Evolutionary conservation across 2,329 filamentous ascomycete species (phyloP).

Genomic region (Metarhizium brunneum): DNA sequence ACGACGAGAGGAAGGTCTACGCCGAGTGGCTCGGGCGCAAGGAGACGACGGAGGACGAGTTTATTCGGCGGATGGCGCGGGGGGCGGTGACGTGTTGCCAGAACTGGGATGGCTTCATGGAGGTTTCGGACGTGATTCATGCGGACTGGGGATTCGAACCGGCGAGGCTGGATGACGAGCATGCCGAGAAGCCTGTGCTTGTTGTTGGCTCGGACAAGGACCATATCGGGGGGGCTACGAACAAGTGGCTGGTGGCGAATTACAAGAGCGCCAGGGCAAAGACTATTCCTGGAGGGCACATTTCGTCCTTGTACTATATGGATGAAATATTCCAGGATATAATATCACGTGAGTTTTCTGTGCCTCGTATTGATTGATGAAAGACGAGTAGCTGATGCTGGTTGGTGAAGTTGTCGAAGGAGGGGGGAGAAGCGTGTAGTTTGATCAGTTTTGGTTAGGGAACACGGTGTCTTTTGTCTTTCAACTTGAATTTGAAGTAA

Average conservation of each 20-base stretch:
- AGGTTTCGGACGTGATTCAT: slow-evolving; percentile 14
- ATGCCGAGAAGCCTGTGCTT: slow-evolving; percentile 10
- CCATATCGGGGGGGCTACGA: slow-evolving; percentile 11
- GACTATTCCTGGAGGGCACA: slow-evolving; percentile 12
- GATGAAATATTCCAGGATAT: slow-evolving; percentile 12
- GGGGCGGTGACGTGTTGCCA: slow-evolving; percentile 6
- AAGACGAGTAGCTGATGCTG: too few species aligned
- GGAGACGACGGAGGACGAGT: slow-evolving; percentile 5
- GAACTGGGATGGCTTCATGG: slow-evolving; percentile 16
- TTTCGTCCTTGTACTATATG: slow-evolving; percentile 12
- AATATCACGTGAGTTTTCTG: not conserved
- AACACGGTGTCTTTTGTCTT: too few species aligned
- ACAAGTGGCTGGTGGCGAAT: slow-evolving; percentile 11
- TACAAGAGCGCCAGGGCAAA: slow-evolving; percentile 9
- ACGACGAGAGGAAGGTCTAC: slow-evolving; percentile 7
- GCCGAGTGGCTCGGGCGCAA: slow-evolving; percentile 4
- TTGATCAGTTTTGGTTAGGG: too few species aligned
- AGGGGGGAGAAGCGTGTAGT: too few species aligned
- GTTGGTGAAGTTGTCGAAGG: too few species aligned
- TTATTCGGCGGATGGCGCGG: slow-evolving; percentile 6
- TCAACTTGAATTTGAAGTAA: too few species aligned
- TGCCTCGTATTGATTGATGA: not conserved
- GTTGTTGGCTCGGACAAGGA: slow-evolving; percentile 10
- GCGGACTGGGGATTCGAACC: slow-evolving; percentile 15
- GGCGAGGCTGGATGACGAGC: slow-evolving; percentile 8